These are phyloP conservation scores for Aureobasidium lini DNA, from an alignment of 2,329 filamentous ascomycete genomes.

Conservation along the genomic window DNA sequence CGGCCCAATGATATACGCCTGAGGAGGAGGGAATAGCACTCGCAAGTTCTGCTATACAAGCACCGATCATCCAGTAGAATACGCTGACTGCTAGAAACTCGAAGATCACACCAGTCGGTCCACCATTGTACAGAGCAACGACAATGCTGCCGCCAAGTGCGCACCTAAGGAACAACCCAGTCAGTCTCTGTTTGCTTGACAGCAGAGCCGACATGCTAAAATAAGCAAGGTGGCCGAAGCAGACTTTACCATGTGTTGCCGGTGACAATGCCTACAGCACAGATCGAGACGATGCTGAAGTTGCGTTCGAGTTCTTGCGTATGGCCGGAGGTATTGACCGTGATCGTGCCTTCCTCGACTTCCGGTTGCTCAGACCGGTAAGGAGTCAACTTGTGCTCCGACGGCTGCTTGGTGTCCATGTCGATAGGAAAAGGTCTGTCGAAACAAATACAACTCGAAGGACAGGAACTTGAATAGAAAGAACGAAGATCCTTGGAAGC, in stretches of 20 bases:
- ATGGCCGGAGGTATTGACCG: slow-evolving; percentile 44
- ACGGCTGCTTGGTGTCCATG: neutral
- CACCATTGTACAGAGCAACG: slow-evolving; percentile 40
- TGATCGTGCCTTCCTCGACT: slow-evolving; percentile 9
- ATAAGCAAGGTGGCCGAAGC: neutral
- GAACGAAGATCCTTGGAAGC: neutral
- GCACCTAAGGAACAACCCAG: slow-evolving; percentile 28
- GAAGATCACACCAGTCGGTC: slow-evolving; percentile 40
- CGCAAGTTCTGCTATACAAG: slow-evolving; percentile 45
- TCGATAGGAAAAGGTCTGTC: neutral
- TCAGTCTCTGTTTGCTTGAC: slow-evolving; percentile 24
- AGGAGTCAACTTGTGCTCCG: neutral
- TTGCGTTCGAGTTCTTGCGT: slow-evolving; percentile 45
- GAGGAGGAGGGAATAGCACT: slow-evolving; percentile 29
- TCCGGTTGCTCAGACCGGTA: neutral
- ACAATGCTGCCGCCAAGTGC: slow-evolving; percentile 35
- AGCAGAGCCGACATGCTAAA: slow-evolving; percentile 8
- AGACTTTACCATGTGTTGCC: slow-evolving; percentile 6
- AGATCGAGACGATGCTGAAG: slow-evolving; percentile 35
- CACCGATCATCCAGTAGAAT: slow-evolving; percentile 45
- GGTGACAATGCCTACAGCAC: slow-evolving; percentile 31
- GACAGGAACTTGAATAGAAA: neutral
- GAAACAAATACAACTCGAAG: neutral
- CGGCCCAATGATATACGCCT: slow-evolving; percentile 48
- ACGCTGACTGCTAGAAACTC: slow-evolving; percentile 42